These are phyloP conservation scores for Trifolium repens DNA, from an alignment of 306 rosid species.

Conservation along the genomic window DNA sequence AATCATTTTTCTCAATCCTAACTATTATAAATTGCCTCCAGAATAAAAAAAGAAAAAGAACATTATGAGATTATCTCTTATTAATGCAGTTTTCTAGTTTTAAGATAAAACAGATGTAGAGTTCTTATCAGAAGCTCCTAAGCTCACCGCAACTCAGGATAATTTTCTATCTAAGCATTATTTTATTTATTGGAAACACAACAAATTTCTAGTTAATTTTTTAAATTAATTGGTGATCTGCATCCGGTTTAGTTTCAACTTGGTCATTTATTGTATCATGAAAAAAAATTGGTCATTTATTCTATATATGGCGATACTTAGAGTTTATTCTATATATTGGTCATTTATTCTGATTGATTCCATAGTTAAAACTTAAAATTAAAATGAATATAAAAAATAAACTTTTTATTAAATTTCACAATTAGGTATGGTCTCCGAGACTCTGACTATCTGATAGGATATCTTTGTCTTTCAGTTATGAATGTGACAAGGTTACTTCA, in stretches of 20 bases:
- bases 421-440: neutral
- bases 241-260: conserved; percentile 24
- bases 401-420: conserved; percentile 19
- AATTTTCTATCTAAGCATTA: neutral
- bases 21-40: conserved; percentile 21
- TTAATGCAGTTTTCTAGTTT: conserved; percentile 4
- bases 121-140: conserved; percentile 28
- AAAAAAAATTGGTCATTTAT: neutral
- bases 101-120: conserved; percentile 1
- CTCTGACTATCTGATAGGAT: conserved; percentile 14
- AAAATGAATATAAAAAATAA: neutral
- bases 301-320: neutral
- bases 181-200: neutral
- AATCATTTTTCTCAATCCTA: conserved; percentile 44
- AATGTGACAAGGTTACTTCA: conserved; percentile 6
- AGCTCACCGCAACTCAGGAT: neutral
- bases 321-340: neutral
- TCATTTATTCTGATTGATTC: conserved; percentile 19
- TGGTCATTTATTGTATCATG: neutral
- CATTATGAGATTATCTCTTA: conserved; percentile 8
- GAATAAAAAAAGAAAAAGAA: neutral
- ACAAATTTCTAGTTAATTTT: conserved; percentile 7
- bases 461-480: neutral
- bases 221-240: conserved; percentile 25
- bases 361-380: neutral